phyloP scores from a whole-genome alignment of 176 grass and related monocot genomes.

The Paspalum vaginatum region DNA sequence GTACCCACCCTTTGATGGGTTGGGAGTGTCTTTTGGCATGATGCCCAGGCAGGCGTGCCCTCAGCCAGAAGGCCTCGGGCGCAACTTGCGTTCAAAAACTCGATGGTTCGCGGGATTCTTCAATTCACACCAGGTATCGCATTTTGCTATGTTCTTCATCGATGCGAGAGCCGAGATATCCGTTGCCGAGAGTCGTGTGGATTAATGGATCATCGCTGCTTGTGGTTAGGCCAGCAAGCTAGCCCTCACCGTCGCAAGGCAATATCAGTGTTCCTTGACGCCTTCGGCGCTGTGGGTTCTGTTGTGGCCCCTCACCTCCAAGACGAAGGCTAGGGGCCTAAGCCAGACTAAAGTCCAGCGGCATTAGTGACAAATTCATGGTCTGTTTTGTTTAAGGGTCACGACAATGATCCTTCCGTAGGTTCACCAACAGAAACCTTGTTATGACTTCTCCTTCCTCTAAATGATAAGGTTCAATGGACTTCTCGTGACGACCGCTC shows the following conservation, averaged over 20 bases:
- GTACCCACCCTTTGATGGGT: too few relatives aligned
- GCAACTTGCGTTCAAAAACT: conserved; percentile 72
- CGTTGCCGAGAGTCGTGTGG: conserved; percentile 43
- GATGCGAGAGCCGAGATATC: conserved; percentile 58
- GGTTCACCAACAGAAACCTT: conserved; percentile 70
- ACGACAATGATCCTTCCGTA: conserved; percentile 54
- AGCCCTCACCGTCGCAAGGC: too few relatives aligned
- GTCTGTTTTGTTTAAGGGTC: neutral
- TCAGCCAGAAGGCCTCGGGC: neutral
- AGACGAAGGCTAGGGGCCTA: too few relatives aligned
- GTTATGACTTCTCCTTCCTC: conserved; percentile 75
- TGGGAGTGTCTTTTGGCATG: too few relatives aligned
- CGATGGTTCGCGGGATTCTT: conserved; percentile 68
- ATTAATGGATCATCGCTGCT: too few relatives aligned
- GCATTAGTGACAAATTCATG: too few relatives aligned
- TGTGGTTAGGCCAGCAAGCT: too few relatives aligned
- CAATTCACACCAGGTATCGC: conserved; percentile 73
- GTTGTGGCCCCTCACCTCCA: too few relatives aligned
- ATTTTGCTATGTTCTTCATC: conserved; percentile 73
- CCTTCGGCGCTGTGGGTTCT: too few relatives aligned
- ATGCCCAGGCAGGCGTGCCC: neutral
- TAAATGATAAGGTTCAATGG: conserved; percentile 57
- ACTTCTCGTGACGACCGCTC: neutral
- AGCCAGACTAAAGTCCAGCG: too few relatives aligned
- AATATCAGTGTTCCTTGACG: too few relatives aligned